These are phyloP conservation scores for Trichocomaceae sp. DNA, from an alignment of 2,329 filamentous ascomycete species.

Conservation along the genomic window DNA sequence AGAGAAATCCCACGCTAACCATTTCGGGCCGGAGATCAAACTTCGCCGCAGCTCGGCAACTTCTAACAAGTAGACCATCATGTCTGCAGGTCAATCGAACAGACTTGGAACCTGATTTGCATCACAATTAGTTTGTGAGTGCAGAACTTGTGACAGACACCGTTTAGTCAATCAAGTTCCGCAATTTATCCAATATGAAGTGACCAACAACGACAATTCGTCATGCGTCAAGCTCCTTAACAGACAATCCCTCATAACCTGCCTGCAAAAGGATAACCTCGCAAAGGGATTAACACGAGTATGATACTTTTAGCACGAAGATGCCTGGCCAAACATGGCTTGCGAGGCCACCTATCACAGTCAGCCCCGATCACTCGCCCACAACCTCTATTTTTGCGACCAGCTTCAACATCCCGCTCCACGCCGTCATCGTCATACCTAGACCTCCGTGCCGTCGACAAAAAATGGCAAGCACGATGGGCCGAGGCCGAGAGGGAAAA, in stretches of 20 bases:
- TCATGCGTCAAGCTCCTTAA: neutral
- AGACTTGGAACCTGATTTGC: neutral
- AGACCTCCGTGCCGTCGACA: constrained; percentile 43
- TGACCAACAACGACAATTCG: neutral
- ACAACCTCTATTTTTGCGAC: constrained; percentile 8
- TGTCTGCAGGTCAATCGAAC: neutral
- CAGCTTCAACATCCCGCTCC: constrained; percentile 21
- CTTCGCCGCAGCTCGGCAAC: constrained; percentile 9
- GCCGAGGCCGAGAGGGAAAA: constrained; percentile 17
- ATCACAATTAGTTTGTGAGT: neutral
- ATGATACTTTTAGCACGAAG: constrained; percentile 1
- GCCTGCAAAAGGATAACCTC: neutral
- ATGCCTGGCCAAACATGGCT: neutral
- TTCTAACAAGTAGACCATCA: neutral
- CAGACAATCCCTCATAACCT: neutral
- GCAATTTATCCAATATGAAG: neutral
- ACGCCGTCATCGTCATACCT: constrained; percentile 21
- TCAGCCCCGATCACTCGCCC: neutral
- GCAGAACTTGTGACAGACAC: neutral
- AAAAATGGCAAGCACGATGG: constrained; percentile 52
- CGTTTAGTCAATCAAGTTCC: neutral
- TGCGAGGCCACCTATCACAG: neutral
- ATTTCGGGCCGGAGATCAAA: constrained; percentile 14
- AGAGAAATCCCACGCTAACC: constrained; percentile 2
- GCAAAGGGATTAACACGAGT: neutral